phyloP scores from a whole-genome alignment of 495 filamentous ascomycete species.

The Friedmanniomyces simplex region DNA sequence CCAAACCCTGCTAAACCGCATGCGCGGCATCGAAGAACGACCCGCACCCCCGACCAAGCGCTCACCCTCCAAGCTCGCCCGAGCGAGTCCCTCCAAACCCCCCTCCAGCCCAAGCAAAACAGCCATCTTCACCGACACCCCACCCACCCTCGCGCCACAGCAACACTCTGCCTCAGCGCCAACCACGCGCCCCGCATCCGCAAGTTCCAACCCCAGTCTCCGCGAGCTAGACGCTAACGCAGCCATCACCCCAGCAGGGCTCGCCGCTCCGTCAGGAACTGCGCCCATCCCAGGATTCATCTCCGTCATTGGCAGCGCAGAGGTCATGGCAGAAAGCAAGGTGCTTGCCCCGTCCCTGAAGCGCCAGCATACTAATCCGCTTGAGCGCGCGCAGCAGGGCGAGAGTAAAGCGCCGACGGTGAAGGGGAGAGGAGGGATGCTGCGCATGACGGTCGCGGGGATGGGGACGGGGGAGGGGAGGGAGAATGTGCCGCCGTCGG shows the following conservation, averaged over 20 bases:
- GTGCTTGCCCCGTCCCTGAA: conserved; percentile 18
- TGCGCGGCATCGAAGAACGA: conserved; percentile 30
- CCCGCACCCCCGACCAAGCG: conserved; percentile 2
- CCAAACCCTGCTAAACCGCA: conserved; percentile 51
- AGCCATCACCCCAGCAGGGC: neutral
- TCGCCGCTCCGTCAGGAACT: conserved; percentile 19
- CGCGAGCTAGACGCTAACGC: conserved; percentile 34
- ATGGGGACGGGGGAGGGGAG: conserved; percentile 16
- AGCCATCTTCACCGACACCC: conserved; percentile 28
- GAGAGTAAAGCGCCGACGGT: conserved; percentile 25
- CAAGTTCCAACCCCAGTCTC: conserved; percentile 19
- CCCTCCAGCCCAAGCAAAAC: conserved; percentile 30
- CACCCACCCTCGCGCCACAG: conserved; percentile 5
- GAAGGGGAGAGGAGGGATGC: too few species aligned
- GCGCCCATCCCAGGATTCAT: too few species aligned
- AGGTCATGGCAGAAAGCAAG: conserved; percentile 16
- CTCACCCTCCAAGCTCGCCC: neutral
- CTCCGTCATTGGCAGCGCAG: conserved; percentile 2
- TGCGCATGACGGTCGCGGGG: conserved; percentile 23
- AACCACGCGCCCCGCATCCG: conserved; percentile 5
- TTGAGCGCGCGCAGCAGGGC: neutral
- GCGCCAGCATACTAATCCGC: conserved; percentile 22
- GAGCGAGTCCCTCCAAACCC: conserved; percentile 10
- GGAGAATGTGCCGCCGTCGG: conserved; percentile 17
- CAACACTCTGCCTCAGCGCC: conserved; percentile 10